These are phyloP conservation scores for Thraustotheca clavata DNA, from an alignment of 352 stramenopile genomes.

Conservation along the genomic window DNA sequence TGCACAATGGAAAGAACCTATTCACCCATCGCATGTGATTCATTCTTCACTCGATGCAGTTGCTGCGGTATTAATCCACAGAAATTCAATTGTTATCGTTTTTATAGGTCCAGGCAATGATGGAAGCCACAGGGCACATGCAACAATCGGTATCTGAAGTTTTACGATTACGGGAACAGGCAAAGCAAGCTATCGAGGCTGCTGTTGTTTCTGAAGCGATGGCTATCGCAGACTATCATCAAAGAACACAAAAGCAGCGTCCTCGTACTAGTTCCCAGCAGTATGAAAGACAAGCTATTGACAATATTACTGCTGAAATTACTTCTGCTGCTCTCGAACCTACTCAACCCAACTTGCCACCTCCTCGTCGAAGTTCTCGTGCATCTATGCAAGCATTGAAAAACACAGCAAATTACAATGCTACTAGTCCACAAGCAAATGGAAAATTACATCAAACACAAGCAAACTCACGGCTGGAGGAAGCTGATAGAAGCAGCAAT, in stretches of 20 bases:
- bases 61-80: neutral
- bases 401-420: neutral
- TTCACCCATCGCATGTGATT: conserved; percentile 16
- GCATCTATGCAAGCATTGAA: neutral
- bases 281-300: neutral
- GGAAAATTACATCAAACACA: no score
- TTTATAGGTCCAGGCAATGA: conserved; percentile 18
- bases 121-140: conserved; percentile 4
- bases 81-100: neutral
- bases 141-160: conserved; percentile 12
- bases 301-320: neutral
- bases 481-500: no score
- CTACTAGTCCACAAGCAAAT: no score
- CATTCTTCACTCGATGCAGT: conserved; percentile 17
- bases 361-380: neutral
- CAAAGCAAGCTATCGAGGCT: conserved; percentile 11
- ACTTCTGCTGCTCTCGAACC: neutral
- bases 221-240: conserved; percentile 13
- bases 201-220: conserved; percentile 19
- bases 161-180: neutral
- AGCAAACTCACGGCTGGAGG: no score
- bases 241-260: conserved; percentile 10
- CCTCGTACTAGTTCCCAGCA: neutral
- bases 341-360: neutral
- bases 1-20: conserved; percentile 5